Base-by-base conservation (phyloP, 2,329 filamentous ascomycete genomes). In the Teratosphaeriaceae sp. region DNA sequence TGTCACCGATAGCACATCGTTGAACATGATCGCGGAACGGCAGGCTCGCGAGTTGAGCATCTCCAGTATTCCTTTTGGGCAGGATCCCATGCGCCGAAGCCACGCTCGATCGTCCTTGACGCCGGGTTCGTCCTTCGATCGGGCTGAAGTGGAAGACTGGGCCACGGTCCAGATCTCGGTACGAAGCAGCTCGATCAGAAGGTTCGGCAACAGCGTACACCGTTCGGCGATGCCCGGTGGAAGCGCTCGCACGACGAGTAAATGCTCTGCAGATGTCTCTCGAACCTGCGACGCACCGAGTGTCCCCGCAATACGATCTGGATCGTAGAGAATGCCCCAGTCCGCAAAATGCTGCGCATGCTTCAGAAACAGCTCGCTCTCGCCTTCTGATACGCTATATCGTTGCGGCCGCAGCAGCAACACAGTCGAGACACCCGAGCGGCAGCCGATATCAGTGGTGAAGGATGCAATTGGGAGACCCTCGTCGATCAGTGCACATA, bases 1-100 rank as follows among this genome's bases (percentile, higher is more conserved):
- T 0, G 70, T 63, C 1, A 59, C 49, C 0, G 70, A 71, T 6
- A 92, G 65, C 5, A 66, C 58, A 55, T 94, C 87, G 53, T 90
- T 90, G 65, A 94, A 94, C 85, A 89, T 90, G 59, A 92, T 80
- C 2, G 87, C 85, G 26, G 84, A 86, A 41, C 85, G 74, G 56
- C 86, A 92, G 1, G 86, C 79, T 43, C 84, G 75, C 0, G 84
- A 88, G 56, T 88, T 82, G 3, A 90, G 66, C 58, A 90, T 65
- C 22, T 94, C 85, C 3, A 94, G 55, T 11, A 97, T 79, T 0
- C 84, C 82, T 20, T 74, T 70, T 0, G 90, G 89, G 53, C 86
- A 94, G 2, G 73, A 73, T 22, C 79, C 76, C 30, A 94, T 78
- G 5, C 69, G 69, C 1, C 72, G 65, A 1, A 84, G 66, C 82